A percentile compares a stretch with the other conserved stretches of the same genome.
These are phyloP conservation scores for Coprinellus aureogranulatus DNA, from an alignment of 768 basidiomycete species.

Conservation along the genomic window DNA sequence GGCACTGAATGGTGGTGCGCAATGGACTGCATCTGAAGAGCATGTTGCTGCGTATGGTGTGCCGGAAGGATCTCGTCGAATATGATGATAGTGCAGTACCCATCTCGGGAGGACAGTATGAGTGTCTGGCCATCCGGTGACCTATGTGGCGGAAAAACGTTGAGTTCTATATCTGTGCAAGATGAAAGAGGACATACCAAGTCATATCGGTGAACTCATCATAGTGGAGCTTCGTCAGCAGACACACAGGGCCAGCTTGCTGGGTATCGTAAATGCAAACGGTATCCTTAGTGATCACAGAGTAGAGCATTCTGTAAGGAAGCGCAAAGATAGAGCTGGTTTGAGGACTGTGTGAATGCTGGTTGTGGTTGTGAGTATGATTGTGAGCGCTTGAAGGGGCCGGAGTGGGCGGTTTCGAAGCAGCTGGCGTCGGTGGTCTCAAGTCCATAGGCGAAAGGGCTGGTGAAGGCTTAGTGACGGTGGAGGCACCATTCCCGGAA, in stretches of 20 bases:
- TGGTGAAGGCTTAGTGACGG: slow-evolving; percentile 43
- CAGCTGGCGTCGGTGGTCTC: slow-evolving; percentile 60
- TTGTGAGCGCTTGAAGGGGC: slow-evolving; percentile 25
- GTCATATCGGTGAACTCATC: slow-evolving; percentile 96
- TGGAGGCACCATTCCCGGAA: slow-evolving; percentile 5
- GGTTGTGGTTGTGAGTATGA: slow-evolving; percentile 6
- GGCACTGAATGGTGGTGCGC: slow-evolving; percentile 81
- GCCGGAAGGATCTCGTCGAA: slow-evolving; percentile 93
- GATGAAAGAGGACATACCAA: slow-evolving; percentile 60
- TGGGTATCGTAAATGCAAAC: slow-evolving; percentile 96
- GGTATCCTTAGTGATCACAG: slow-evolving; percentile 95
- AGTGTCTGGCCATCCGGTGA: slow-evolving; percentile 94
- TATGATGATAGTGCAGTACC: slow-evolving; percentile 92
- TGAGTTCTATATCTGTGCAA: not conserved
- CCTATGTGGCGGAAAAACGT: slow-evolving; percentile 45
- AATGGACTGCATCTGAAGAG: slow-evolving; percentile 86
- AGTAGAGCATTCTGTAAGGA: slow-evolving; percentile 92
- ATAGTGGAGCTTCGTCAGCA: slow-evolving; percentile 93
- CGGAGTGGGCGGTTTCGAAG: slow-evolving; percentile 55
- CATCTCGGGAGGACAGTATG: slow-evolving; percentile 89
- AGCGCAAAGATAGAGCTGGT: slow-evolving; percentile 78
- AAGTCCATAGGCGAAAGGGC: slow-evolving; percentile 54
- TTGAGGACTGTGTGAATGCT: slow-evolving; percentile 16
- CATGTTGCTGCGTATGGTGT: slow-evolving; percentile 87
- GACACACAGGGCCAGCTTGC: slow-evolving; percentile 86